phyloP scores from a whole-genome alignment of 2,329 filamentous ascomycete species.

The Penicillium sp. region DNA sequence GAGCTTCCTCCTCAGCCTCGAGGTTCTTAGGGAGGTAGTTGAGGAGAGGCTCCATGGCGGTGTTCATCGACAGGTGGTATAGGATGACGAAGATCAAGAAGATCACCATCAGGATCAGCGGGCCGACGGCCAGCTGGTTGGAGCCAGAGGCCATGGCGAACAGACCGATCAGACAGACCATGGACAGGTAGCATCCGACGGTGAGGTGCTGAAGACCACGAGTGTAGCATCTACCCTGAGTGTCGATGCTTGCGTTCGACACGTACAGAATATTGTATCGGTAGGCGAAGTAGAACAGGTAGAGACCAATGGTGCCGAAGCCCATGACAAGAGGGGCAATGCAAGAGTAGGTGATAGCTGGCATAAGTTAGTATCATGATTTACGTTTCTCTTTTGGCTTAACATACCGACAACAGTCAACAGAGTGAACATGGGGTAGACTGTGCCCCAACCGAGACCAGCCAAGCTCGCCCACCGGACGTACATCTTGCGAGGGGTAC shows the following conservation, averaged over 20 bases:
- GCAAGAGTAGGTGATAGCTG: slow-evolving; percentile 79
- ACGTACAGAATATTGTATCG: slow-evolving; percentile 91
- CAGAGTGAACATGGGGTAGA: slow-evolving; percentile 79
- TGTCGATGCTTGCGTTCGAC: slow-evolving; percentile 78
- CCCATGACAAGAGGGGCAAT: slow-evolving; percentile 83
- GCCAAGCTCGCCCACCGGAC: slow-evolving; percentile 72
- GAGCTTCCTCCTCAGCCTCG: slow-evolving; percentile 57
- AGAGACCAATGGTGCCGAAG: slow-evolving; percentile 77
- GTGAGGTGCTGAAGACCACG: slow-evolving; percentile 85
- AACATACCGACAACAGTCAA: slow-evolving; percentile 73
- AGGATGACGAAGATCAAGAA: slow-evolving; percentile 74
- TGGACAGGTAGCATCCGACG: slow-evolving; percentile 78
- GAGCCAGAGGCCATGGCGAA: slow-evolving; percentile 70
- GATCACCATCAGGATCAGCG: slow-evolving; percentile 73
- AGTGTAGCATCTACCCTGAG: slow-evolving; percentile 83
- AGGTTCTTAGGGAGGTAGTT: slow-evolving; percentile 78
- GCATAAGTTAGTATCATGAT: slow-evolving; percentile 12
- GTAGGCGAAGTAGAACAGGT: slow-evolving; percentile 82
- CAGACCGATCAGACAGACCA: slow-evolving; percentile 81
- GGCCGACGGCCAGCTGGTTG: slow-evolving; percentile 64
- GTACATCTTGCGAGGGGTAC: slow-evolving; percentile 79
- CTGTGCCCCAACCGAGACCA: slow-evolving; percentile 78
- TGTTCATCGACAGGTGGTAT: slow-evolving; percentile 71
- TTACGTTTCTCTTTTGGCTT: not conserved
- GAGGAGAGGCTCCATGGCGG: slow-evolving; percentile 73